Evolutionary conservation across 345 rosid genomes (phyloP), one percentile per base, ranked within the genome.

Genomic region (Euphorbia tirucalli): DNA sequence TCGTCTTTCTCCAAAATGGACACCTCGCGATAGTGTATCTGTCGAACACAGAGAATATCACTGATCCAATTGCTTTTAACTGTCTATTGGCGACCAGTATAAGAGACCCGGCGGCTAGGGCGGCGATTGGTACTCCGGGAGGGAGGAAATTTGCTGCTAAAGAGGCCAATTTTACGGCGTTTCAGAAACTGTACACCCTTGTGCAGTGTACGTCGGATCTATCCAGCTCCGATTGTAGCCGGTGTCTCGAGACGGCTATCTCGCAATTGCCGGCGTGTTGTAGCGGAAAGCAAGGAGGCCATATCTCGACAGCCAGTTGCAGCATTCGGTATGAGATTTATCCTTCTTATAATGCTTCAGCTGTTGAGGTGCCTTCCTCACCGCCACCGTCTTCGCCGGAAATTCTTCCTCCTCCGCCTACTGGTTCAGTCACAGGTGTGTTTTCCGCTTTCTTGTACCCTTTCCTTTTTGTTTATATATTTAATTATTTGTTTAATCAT

Each of bases 161-260:
- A 59, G 69, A 72, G 18, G 72, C 24, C 4, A 25, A 72, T 21
- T 65, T 72, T 37, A 59, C 75, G 14, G 74, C 27, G 56, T 77
- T 64, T 15, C 65, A 73, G 41, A 63, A 39, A 0, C 46, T 89
- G 18, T 89, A 77, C 72, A 63, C 68, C 15, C 86, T 89, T 0
- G 81, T 49, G 0, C 86, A 89, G 83, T 89, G 95, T 72, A 83
- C 82, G 1, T 88, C 81, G 7, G 90, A 87, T 73, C 41, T 87
- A 46, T 76, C 83, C 3, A 5, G 41, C 9, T 4, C 1, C 0
- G 84, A 65, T 11, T 87, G 87, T 61, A 49, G 61, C 5, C 18
- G 27, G 18, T 87, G 91, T 75, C 75, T 87, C n/a, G 55, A 65
- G 35, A 52, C 1, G 5, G 77, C 78, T 5, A 69, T 74, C 24